phyloP scores from a whole-genome alignment of 495 filamentous ascomycete species.

The Usnea hakonensis region DNA sequence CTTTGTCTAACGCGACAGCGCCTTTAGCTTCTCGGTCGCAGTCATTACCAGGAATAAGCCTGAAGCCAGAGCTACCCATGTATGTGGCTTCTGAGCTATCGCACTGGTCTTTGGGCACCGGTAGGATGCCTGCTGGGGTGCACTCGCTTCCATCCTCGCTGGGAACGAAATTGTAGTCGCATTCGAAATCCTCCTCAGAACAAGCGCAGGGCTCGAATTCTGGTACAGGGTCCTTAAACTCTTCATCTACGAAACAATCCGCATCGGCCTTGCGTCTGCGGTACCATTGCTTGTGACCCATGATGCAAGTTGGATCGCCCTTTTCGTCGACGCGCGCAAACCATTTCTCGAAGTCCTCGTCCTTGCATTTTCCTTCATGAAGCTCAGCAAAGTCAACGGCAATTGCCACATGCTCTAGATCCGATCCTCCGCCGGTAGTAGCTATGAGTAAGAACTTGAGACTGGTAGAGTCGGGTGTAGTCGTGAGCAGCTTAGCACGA shows the following conservation, averaged over 20 bases:
- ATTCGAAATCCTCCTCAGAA: slow-evolving; percentile 79
- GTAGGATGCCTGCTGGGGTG: slow-evolving; percentile 45
- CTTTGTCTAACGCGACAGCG: slow-evolving; percentile 38
- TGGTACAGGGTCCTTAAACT: slow-evolving; percentile 66
- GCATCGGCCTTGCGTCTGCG: slow-evolving; percentile 72
- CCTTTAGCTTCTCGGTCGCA: slow-evolving; percentile 53
- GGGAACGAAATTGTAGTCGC: slow-evolving; percentile 77
- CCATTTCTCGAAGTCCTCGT: slow-evolving; percentile 82
- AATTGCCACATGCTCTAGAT: slow-evolving; percentile 49
- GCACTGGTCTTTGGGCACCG: slow-evolving; percentile 54
- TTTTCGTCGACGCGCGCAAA: slow-evolving; percentile 72
- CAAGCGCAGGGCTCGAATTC: slow-evolving; percentile 68
- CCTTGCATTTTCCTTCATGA: slow-evolving; percentile 71
- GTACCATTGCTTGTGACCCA: slow-evolving; percentile 88
- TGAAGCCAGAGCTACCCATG: slow-evolving; percentile 79
- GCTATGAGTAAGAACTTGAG: slow-evolving; percentile 77
- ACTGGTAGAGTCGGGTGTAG: slow-evolving; percentile 81
- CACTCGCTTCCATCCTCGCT: slow-evolving; percentile 60
- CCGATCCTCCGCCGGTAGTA: slow-evolving; percentile 35
- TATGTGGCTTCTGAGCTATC: slow-evolving; percentile 59
- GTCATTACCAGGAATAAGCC: slow-evolving; percentile 82
- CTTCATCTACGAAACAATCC: slow-evolving; percentile 80
- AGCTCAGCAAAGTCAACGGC: slow-evolving; percentile 75
- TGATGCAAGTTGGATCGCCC: slow-evolving; percentile 75
- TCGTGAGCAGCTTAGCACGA: slow-evolving; percentile 63